These are phyloP conservation scores for Torrubiella hemipterigena DNA, from an alignment of 2,329 filamentous ascomycete genomes.

Conservation along the genomic window DNA sequence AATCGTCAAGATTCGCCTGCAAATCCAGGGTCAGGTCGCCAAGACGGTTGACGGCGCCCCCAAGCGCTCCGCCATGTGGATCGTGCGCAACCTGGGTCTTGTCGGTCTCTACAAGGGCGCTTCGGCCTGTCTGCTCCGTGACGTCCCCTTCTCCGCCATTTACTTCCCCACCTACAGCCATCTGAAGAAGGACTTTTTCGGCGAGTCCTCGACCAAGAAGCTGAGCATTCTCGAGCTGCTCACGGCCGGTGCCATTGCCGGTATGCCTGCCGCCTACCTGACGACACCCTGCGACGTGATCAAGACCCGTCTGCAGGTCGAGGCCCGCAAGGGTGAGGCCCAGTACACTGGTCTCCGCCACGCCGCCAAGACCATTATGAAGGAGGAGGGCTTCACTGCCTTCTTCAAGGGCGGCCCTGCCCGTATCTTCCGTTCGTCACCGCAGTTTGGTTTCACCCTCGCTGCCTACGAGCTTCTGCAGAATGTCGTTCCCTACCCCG, in stretches of 20 bases:
- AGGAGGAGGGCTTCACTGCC: conserved; percentile 85
- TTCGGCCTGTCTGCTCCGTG: conserved; percentile 83
- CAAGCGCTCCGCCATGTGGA: conserved; percentile 93
- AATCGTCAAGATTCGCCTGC: conserved; percentile 97
- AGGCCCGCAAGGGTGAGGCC: conserved; percentile 89
- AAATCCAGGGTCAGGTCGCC: conserved; percentile 91
- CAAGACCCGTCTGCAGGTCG: conserved; percentile 96
- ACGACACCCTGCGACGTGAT: conserved; percentile 98
- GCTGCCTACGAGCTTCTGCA: conserved; percentile 91
- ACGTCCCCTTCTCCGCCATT: conserved; percentile 96
- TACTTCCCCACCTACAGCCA: conserved; percentile 98
- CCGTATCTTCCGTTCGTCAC: conserved; percentile 86
- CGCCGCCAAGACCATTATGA: conserved; percentile 69
- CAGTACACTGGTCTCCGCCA: conserved; percentile 80
- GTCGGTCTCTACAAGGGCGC: conserved; percentile 95
- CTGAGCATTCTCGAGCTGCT: conserved; percentile 84
- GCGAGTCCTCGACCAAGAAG: conserved; percentile 77
- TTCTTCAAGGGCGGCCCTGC: conserved; percentile 99
- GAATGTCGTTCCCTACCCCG: conserved; percentile 61
- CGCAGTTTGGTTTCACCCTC: conserved; percentile 95
- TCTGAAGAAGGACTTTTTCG: conserved; percentile 86
- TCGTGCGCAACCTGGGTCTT: conserved; percentile 87
- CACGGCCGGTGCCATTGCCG: conserved; percentile 85
- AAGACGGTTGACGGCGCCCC: conserved; percentile 74
- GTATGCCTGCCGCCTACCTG: conserved; percentile 85